Base-by-base conservation (phyloP, 2,329 filamentous ascomycete species). In the Ceratocystis eucalypticola region DNA sequence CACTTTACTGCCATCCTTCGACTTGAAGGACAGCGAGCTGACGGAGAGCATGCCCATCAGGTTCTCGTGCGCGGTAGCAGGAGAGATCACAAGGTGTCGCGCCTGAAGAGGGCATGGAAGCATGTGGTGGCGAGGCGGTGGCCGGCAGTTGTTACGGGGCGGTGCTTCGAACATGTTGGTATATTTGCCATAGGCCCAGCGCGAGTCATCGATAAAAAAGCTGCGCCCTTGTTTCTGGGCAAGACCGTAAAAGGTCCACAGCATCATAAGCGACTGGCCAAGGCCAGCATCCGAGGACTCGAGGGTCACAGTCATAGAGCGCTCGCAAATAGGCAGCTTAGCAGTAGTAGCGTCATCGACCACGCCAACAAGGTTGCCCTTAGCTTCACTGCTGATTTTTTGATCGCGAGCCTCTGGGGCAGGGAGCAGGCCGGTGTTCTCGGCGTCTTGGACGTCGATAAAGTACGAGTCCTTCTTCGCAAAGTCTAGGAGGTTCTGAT, bases 201-300 rank as follows among this genome's bases (percentile, higher is more conserved):
- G 81, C 5, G 87, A 84, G 75, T 96, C 91, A 71, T 95, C 89
- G 69, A 96, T 79, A 76, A 96, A 95, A 75, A 96, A 95, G 0
- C 84, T 80, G 28, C 90, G 80, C 15, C 83, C 83, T 73, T 95
- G 88, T 68, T 85, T 82, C 72, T 87, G 80, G 1, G 91, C 89
- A 65, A 95, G 76, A 2, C 89, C 89, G 73, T 94, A 95, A 30
- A 89, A 87, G 71, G 88, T 87, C 90, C 91, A 96, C 66, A 96
- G 73, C 72, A 86, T 82, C 81, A 95, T 85, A 68, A 96, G 75
- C 1, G 87, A 85, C 69, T 84, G 85, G 5, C 91, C 91, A 8
- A 96, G 78, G 2, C 91, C 91, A 1, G 89, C 88, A 71, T 93
- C 86, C 2, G 81, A 75, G 6, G 75, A 82, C 72, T 93, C 89